Percentiles rank a stretch among this genome's conserved stretches.
Evolutionary conservation across 2,329 filamentous ascomycete genomes (phyloP).

Genomic region (Alternaria sp.): DNA sequence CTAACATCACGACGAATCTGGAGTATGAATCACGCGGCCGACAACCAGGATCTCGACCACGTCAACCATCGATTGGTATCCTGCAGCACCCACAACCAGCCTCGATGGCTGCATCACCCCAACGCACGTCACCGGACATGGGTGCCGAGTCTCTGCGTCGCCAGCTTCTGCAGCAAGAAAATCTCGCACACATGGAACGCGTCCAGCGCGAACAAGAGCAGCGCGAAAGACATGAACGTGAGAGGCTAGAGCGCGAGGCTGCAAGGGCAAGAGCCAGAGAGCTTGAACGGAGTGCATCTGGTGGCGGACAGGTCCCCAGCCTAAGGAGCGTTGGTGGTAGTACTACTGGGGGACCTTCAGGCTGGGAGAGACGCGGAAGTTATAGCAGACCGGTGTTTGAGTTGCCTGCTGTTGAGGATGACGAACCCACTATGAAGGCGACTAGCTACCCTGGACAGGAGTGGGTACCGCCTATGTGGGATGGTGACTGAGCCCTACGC

Average conservation of each 20-base stretch:
- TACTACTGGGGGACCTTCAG: constrained; percentile 32
- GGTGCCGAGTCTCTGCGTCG: constrained; percentile 47
- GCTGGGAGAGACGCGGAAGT: constrained; percentile 40
- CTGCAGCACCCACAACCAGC: constrained; percentile 50
- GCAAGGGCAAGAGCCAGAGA: constrained; percentile 45
- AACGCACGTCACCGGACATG: constrained; percentile 48
- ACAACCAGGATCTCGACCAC: constrained; percentile 33
- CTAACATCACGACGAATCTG: constrained; percentile 40
- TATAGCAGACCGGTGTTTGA: constrained; percentile 40
- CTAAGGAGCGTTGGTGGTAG: constrained; percentile 42
- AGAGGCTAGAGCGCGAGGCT: constrained; percentile 37
- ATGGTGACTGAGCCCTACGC: constrained; percentile 38
- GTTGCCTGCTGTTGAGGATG: constrained; percentile 53
- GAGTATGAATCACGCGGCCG: constrained; percentile 20
- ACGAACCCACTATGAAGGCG: constrained; percentile 67
- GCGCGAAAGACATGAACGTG: constrained; percentile 36
- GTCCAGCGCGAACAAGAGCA: constrained; percentile 39
- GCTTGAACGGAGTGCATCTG: constrained; percentile 46
- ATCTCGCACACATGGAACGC: constrained; percentile 44
- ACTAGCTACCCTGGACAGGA: constrained; percentile 76
- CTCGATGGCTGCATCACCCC: constrained; percentile 50
- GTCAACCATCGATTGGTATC: constrained; percentile 45
- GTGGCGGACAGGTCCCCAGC: constrained; percentile 43
- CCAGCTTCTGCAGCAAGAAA: constrained; percentile 45
- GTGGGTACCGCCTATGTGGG: constrained; percentile 64